Evolutionary conservation across 2,329 filamentous ascomycete species (phyloP), one percentile per base, ranked within the genome.

Genomic region (Alternaria sp.): DNA sequence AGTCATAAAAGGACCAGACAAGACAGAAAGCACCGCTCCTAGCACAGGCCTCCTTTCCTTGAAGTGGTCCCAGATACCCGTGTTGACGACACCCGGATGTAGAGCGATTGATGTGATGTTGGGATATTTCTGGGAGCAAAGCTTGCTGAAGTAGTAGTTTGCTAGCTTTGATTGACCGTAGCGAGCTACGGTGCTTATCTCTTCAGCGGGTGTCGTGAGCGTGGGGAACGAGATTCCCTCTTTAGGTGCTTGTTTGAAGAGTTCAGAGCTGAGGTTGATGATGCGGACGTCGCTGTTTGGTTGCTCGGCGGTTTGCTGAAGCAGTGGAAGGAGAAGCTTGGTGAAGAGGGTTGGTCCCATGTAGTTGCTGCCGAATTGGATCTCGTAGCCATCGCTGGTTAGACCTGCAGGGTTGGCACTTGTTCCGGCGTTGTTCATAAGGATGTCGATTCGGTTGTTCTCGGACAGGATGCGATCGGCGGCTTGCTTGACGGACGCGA

Each of bases 161-260:
- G 83, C 83, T 3, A 84, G 75, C 64, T 84, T 85, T 54, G 74
- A 77, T 51, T 81, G 79, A 1, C 77, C 79, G 67, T 85, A 85
- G 12, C 38, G 47, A 8, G 51, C 18, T 7, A 46, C 18, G 0
- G 30, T 41, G 6, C 12, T 39, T 16, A 54, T 3, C 0, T 61
- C 22, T 2, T n/a, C 20, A 5, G 38, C 30, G 1, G 43, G 16
- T 5, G 70, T 73, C 57, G 75, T 75, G 42, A 76, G 61, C 6
- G 70, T 64, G 4, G 71, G 60, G 28, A 81, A 79, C 14, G 65
- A 36, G 42, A 82, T 75, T 3, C 73, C 74, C 2, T 59, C 69
- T 43, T 66, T 63, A 1, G 72, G 73, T 1, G 51, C 70, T 22
- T 66, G 67, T 3, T 53, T 61, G 56, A 73, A 66, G 4, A 61